phyloP scores from a whole-genome alignment of 805 yeast genomes.

The Hagleromyces aurorensis region DNA sequence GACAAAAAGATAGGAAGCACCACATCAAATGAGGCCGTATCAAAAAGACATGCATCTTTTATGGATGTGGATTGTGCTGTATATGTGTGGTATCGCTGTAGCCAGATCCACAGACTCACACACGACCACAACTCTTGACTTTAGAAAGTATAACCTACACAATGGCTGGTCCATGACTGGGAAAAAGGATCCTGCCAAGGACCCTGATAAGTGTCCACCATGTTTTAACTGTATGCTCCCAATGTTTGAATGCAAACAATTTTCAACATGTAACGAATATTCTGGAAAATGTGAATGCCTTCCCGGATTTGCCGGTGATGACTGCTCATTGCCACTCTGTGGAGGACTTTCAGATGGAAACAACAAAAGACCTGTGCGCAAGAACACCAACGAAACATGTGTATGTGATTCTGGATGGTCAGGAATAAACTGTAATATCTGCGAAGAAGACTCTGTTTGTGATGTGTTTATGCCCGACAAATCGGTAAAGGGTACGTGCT shows the following conservation, averaged over 20 bases:
- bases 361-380: slow-evolving; percentile 52
- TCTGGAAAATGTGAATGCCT: slow-evolving; percentile 92
- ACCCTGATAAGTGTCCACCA: slow-evolving; percentile 60
- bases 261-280: slow-evolving; percentile 76
- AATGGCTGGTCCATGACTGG: slow-evolving; percentile 4
- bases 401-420: slow-evolving; percentile 81
- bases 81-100: no score
- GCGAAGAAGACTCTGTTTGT: slow-evolving; percentile 67
- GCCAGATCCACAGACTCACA: slow-evolving; percentile 1
- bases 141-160: background rate
- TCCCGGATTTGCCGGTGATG: slow-evolving; percentile 88
- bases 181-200: slow-evolving; percentile 2
- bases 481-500: slow-evolving; percentile 80
- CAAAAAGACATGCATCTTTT: no score
- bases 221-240: slow-evolving; percentile 95
- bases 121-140: background rate
- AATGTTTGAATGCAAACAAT: slow-evolving; percentile 83
- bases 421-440: slow-evolving; percentile 90
- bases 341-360: slow-evolving; percentile 67
- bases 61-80: no score
- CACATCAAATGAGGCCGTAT: no score
- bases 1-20: no score
- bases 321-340: slow-evolving; percentile 82
- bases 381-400: slow-evolving; percentile 45
- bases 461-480: slow-evolving; percentile 77